Evolutionary conservation across 495 filamentous ascomycete species (phyloP).

Genomic region (Hypoxylon trugodes): DNA sequence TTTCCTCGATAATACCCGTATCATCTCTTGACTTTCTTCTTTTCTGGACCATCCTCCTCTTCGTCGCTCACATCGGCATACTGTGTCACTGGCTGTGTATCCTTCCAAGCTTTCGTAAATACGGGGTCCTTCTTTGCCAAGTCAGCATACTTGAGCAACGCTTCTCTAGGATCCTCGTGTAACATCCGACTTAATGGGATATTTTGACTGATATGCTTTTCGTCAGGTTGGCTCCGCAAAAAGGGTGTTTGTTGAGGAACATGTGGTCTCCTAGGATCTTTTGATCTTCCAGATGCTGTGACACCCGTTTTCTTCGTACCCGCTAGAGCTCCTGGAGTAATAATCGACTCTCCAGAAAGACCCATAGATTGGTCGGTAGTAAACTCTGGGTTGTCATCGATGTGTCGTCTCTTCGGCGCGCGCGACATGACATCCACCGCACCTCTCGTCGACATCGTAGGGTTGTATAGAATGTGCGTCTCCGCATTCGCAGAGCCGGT

Average conservation of each 20-base stretch:
- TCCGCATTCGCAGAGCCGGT: slow-evolving; percentile 91
- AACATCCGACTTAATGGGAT: slow-evolving; percentile 94
- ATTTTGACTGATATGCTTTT: slow-evolving; percentile 83
- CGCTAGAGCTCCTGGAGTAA: slow-evolving; percentile 68
- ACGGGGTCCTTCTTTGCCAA: slow-evolving; percentile 91
- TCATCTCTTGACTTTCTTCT: slow-evolving; percentile 69
- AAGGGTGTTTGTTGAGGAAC: slow-evolving; percentile 88
- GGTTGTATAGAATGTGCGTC: slow-evolving; percentile 90
- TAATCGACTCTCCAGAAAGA: slow-evolving; percentile 82
- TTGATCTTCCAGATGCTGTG: slow-evolving; percentile 79
- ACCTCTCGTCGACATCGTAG: slow-evolving; percentile 78
- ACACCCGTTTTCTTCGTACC: slow-evolving; percentile 62
- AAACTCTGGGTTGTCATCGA: slow-evolving; percentile 88
- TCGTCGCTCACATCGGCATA: slow-evolving; percentile 94
- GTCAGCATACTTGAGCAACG: slow-evolving; percentile 92
- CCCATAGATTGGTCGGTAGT: slow-evolving; percentile 83
- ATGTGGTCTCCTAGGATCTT: slow-evolving; percentile 82
- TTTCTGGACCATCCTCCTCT: slow-evolving; percentile 73
- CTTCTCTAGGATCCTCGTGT: slow-evolving; percentile 95
- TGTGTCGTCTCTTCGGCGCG: slow-evolving; percentile 90
- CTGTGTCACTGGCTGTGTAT: slow-evolving; percentile 91
- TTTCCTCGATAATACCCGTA: background rate
- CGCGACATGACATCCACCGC: slow-evolving; percentile 91
- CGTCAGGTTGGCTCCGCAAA: slow-evolving; percentile 88
- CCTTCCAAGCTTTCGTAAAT: slow-evolving; percentile 92